Evolutionary conservation across 1,284 basidiomycete species (phyloP).

Genomic region (Leccinum huronense): DNA sequence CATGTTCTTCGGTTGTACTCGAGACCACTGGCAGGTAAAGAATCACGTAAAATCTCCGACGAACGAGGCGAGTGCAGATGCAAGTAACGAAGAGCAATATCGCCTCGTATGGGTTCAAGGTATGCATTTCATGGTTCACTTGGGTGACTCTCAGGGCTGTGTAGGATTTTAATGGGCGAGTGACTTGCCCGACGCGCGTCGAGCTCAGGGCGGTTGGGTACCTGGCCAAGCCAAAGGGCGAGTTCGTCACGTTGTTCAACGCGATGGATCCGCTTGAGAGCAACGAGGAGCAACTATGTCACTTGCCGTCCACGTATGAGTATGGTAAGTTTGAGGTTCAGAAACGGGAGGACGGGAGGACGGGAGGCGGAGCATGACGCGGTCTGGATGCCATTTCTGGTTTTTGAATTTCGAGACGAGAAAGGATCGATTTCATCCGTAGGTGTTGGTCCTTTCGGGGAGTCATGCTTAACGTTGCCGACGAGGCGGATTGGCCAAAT

Average conservation of each 20-base stretch:
- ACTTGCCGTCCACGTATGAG: slow-evolving; percentile 51
- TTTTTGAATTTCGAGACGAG: slow-evolving; percentile 47
- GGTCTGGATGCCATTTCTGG: slow-evolving; percentile 58
- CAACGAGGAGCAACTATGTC: slow-evolving; percentile 31
- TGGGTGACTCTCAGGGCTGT: slow-evolving; percentile 39
- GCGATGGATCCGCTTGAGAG: slow-evolving; percentile 44
- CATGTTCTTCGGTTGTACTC: slow-evolving; percentile 22
- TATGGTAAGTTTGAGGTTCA: slow-evolving; percentile 53
- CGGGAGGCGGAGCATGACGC: slow-evolving; percentile 54
- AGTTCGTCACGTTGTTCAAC: slow-evolving; percentile 70
- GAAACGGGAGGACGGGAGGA: slow-evolving; percentile 50
- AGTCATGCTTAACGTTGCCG: slow-evolving; percentile 6
- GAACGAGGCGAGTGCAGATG: slow-evolving; percentile 44
- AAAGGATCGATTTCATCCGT: slow-evolving; percentile 40
- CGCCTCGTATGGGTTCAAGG: slow-evolving; percentile 44
- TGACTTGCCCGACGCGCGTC: slow-evolving; percentile 47
- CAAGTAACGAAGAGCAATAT: slow-evolving; percentile 61
- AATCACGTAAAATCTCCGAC: slow-evolving; percentile 48
- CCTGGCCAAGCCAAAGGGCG: slow-evolving; percentile 56
- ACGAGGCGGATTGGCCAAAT: slow-evolving; percentile 34
- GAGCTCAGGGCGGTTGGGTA: slow-evolving; percentile 71
- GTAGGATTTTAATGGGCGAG: no score
- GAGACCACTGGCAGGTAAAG: slow-evolving; percentile 33
- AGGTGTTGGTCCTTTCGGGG: slow-evolving; percentile 13
- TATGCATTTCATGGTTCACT: slow-evolving; percentile 70